Base-by-base conservation (phyloP, 176 grass and related monocot species). In the Oryza officinalis region DNA sequence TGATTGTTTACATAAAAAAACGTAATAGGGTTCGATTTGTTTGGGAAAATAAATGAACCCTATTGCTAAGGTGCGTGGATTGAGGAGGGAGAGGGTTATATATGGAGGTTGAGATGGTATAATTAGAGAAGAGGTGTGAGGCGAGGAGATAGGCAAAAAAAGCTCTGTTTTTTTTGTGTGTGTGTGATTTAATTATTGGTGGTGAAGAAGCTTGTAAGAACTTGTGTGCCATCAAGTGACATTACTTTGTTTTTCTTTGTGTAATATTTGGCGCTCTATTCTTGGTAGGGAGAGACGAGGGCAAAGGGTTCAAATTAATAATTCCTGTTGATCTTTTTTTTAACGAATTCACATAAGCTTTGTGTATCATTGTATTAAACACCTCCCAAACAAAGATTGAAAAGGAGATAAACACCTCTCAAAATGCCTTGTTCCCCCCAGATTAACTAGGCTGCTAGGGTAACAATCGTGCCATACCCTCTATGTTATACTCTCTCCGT, bases 71-170 rank as follows among this genome's bases (percentile, higher is more conserved):
- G 40, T 40, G 76, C 64, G 52, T 71, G 69, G 66, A 75, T 45
- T 59, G 54, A 26, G 57, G 27, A 32, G 28, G 18, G 26, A 11
- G 47, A 79, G 74, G 28, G 13, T 50, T 69, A 82, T 91, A 79
- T 91, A 82, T 54, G 74, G 74, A 82, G 74, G 25, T 26, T 27
- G n/a, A 23, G 26, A 13, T 73, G 85, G 89, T 81, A 84, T 85
- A 65, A 66, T 91, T 87, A 83, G 84, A 17, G 74, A 10, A 6
- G 8, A 13, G 77, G 74, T 26, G 60, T 69, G 54, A 59, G 54
- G 80, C 80, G 79, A 52, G 72, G 72, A 81, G 50, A 71, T 27
- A 80, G 63, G 40, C 13, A 59, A 59, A 27, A 73, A 44, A 68
- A 68, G 65, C 13, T 54, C 6, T 9, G 65, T 14, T 41, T n/a